Evolutionary conservation across 148 eudicot species (phyloP).

Genomic region (Camellia sinensis): DNA sequence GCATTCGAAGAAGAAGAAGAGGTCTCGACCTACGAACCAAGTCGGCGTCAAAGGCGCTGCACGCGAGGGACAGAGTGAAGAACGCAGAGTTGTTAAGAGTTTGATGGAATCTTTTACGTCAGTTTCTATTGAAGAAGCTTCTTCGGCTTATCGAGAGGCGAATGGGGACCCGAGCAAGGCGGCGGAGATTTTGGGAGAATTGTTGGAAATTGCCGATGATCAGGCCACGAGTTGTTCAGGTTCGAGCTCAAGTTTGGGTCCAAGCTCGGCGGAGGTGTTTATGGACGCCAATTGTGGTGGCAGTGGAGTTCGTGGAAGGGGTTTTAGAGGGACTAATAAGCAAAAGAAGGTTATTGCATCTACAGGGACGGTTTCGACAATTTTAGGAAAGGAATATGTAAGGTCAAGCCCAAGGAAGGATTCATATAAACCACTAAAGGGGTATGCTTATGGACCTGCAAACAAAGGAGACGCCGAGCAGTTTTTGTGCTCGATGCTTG

Average conservation of each 20-base stretch:
- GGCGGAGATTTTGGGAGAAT: slow-evolving; percentile 49
- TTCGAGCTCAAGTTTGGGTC: slow-evolving; percentile 37
- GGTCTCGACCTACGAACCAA: slow-evolving; percentile 32
- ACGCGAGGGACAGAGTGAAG: slow-evolving; percentile 16
- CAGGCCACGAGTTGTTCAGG: slow-evolving; percentile 48
- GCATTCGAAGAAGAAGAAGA: slow-evolving; percentile 59
- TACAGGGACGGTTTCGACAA: slow-evolving; percentile 62
- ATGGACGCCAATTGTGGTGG: slow-evolving; percentile 17
- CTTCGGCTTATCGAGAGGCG: slow-evolving; percentile 47
- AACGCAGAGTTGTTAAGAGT: slow-evolving; percentile 29
- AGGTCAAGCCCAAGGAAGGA: slow-evolving; percentile 41
- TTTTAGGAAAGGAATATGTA: slow-evolving; percentile 71
- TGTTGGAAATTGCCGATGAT: slow-evolving; percentile 31
- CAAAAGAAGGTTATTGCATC: slow-evolving; percentile 66
- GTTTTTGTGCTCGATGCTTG: slow-evolving; percentile 85
- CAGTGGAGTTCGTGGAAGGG: slow-evolving; percentile 21
- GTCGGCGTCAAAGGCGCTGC: slow-evolving; percentile 2
- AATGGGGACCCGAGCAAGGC: slow-evolving; percentile 59
- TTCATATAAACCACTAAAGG: slow-evolving; percentile 27
- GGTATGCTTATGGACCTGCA: slow-evolving; percentile 29
- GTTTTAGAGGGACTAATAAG: slow-evolving; percentile 29
- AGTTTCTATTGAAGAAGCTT: slow-evolving; percentile 61
- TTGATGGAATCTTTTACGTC: slow-evolving; percentile 63
- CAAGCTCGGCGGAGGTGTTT: slow-evolving; percentile 33
- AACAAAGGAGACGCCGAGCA: slow-evolving; percentile 63